Evolutionary conservation across 768 basidiomycete genomes (phyloP), one percentile per base, ranked within the genome.

Genomic region (Phlegmacium glaucopus): DNA sequence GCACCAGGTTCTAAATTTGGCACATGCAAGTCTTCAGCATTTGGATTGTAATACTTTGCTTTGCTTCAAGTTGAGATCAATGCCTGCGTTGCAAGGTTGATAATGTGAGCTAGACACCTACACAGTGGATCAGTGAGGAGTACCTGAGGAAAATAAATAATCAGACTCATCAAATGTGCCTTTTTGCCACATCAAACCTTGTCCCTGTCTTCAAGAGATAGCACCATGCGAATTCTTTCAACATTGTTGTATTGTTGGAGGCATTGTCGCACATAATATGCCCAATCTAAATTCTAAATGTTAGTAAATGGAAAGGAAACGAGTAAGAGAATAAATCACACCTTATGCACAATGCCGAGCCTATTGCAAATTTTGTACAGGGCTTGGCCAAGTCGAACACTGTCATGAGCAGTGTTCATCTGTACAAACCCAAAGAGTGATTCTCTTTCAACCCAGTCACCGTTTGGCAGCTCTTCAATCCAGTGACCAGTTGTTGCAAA

Each of bases 401-500:
- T 13, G 30, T 32, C 30, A 32, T 32, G 30, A 32, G 67, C 71
- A 26, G 67, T 63, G 47, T 77, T 76, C 35, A 77, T 48, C 12
- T 50, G 60, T 0, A 50, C 57, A 28, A 75, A 77, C 0, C 66
- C 67, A 1, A 73, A 37, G 1, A 76, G 55, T 0, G 66, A 61
- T 6, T 29, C 48, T 15, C 69, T 40, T 7, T 68, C 53, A 17
- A 47, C 45, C 68, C 68, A 74, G n/a, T 47, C 26, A 10, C 48
- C 42, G 11, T 51, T 37, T 0, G 41, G 12, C 0, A 8, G 27
- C 53, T 68, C 65, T 50, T 74, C 65, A 35, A 72, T 61, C 66
- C 67, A 72, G 45, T 68, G 66, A 1, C 56, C 64, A 1, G 67
- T 72, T 7, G 74, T 62, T 1, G 66, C 67, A 47, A 73, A 70